phyloP scores from a whole-genome alignment of 768 basidiomycete species.

The Thelephora ganbajun region DNA sequence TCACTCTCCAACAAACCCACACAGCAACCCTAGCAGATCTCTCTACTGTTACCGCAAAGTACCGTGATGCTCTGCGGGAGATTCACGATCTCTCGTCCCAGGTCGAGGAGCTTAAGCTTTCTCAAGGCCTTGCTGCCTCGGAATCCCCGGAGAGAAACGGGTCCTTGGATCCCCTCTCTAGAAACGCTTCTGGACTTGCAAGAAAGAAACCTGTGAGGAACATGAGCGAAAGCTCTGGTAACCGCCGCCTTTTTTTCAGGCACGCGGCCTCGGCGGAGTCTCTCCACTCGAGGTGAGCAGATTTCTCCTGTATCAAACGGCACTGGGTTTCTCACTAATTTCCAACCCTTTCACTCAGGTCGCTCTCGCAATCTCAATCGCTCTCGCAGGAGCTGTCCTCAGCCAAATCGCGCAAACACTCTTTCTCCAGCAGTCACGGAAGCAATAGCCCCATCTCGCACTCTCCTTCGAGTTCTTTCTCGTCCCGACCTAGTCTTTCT shows the following conservation, averaged over 20 bases:
- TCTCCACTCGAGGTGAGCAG: conserved; percentile 65
- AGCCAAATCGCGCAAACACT: conserved; percentile 73
- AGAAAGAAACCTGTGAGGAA: conserved; percentile 33
- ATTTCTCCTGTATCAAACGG: background rate
- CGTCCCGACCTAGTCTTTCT: conserved; percentile 39
- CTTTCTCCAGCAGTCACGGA: conserved; percentile 54
- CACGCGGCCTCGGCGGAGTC: conserved; percentile 81
- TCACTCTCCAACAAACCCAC: conserved; percentile 70
- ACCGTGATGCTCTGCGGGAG: conserved; percentile 78
- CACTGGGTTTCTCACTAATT: conserved; percentile 1
- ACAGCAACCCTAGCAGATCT: conserved; percentile 70
- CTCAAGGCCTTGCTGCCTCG: conserved; percentile 33
- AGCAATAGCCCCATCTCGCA: conserved; percentile 53
- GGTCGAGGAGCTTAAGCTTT: conserved; percentile 65
- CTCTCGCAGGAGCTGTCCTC: conserved; percentile 94
- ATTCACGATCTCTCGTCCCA: conserved; percentile 91
- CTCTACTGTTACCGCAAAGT: conserved; percentile 66
- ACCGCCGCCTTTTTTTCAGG: conserved; percentile 67
- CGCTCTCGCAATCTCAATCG: conserved; percentile 88
- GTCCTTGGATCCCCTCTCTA: conserved; percentile 28
- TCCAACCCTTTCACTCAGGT: conserved; percentile 30
- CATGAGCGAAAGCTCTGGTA: conserved; percentile 14
- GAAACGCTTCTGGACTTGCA: conserved; percentile 19
- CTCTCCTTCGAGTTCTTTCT: conserved; percentile 27
- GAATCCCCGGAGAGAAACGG: conserved; percentile 27